phyloP scores from a whole-genome alignment of 257 asterid species.

The Solanum lycopersicoides region DNA sequence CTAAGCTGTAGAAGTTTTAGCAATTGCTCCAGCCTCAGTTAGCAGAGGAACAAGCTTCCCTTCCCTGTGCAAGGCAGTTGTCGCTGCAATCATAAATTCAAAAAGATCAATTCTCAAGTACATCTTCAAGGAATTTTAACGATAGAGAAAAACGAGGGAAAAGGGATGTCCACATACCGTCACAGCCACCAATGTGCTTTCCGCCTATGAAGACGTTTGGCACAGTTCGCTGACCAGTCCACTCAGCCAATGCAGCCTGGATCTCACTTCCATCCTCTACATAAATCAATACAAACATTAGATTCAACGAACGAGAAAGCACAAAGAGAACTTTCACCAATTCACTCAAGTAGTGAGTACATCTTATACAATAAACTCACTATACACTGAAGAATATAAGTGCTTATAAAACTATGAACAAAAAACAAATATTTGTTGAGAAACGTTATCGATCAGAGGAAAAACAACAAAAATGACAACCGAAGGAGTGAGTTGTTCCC shows the following conservation, averaged over 20 bases:
- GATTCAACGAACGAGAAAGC: neutral
- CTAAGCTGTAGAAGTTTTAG: slow-evolving; percentile 46
- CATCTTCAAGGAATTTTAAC: neutral
- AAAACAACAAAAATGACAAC: neutral
- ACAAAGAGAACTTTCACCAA: neutral
- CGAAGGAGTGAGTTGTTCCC: neutral
- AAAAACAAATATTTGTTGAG: neutral
- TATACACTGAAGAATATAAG: neutral
- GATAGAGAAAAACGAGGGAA: no score
- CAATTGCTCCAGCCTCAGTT: slow-evolving; percentile 70
- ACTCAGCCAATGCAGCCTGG: slow-evolving; percentile 61
- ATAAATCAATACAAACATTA: neutral
- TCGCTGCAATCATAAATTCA: slow-evolving; percentile 34
- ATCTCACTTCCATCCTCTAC: slow-evolving; percentile 76
- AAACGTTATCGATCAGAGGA: neutral
- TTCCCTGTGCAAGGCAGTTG: slow-evolving; percentile 42
- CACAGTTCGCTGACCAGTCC: slow-evolving; percentile 81
- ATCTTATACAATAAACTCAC: neutral
- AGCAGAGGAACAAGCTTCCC: slow-evolving; percentile 76
- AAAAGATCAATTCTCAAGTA: neutral
- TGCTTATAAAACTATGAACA: neutral
- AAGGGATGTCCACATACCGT: slow-evolving; percentile 26
- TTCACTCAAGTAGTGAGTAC: neutral
- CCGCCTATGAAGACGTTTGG: slow-evolving; percentile 87
- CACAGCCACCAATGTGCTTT: slow-evolving; percentile 92